Evolutionary conservation across 306 rosid genomes (phyloP).

Genomic region (Amphicarpaea edgeworthii): DNA sequence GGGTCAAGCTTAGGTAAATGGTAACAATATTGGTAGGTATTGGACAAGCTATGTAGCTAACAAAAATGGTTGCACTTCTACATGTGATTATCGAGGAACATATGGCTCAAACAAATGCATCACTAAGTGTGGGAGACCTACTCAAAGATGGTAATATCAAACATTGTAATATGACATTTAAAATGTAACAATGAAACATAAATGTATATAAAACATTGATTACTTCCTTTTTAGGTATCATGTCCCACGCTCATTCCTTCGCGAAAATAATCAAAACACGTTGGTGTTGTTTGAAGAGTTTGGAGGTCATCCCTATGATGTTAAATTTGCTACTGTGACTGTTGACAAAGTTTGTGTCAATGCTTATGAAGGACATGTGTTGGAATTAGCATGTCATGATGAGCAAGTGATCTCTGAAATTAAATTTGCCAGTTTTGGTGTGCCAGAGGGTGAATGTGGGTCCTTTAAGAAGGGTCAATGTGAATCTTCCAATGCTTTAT

Average conservation of each 20-base stretch:
- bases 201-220: background rate
- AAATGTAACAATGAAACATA: background rate
- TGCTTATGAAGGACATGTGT: slow-evolving; percentile 38
- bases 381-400: slow-evolving; percentile 48
- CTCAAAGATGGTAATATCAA: no score
- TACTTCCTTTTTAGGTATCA: slow-evolving; percentile 37
- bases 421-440: slow-evolving; percentile 51
- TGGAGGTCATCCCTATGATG: slow-evolving; percentile 50
- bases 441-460: slow-evolving; percentile 33
- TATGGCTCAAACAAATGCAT: slow-evolving; percentile 35
- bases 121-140: slow-evolving; percentile 27
- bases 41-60: slow-evolving; percentile 46
- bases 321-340: slow-evolving; percentile 43
- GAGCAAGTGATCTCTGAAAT: slow-evolving; percentile 29
- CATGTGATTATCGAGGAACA: slow-evolving; percentile 47
- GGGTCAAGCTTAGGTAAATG: slow-evolving; percentile 59
- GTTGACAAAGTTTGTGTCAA: slow-evolving; percentile 43
- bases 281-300: slow-evolving; percentile 51
- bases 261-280: slow-evolving; percentile 3
- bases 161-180: background rate
- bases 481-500: slow-evolving; percentile 10
- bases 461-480: slow-evolving; percentile 28
- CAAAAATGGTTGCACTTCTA: slow-evolving; percentile 27
- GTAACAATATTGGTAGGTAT: slow-evolving; percentile 54
- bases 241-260: slow-evolving; percentile 49